phyloP scores from a whole-genome alignment of 805 yeast species.

The Barnettozyma californica region DNA sequence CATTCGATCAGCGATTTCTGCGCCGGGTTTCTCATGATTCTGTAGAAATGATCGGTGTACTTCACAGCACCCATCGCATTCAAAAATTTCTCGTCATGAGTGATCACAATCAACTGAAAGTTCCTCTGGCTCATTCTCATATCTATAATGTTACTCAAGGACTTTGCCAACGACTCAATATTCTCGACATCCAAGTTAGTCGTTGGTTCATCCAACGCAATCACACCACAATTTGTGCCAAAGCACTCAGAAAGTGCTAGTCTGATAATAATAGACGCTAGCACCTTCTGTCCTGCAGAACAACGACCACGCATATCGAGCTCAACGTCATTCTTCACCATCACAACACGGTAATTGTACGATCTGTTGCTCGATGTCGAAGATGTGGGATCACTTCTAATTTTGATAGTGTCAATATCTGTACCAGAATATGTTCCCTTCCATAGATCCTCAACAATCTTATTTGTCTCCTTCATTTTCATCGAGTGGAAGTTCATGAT shows the following conservation, averaged over 20 bases:
- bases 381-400: conserved; percentile 65
- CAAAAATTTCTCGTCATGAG: conserved; percentile 92
- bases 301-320: conserved; percentile 98
- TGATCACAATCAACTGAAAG: conserved; percentile 91
- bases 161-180: conserved; percentile 78
- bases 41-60: conserved; percentile 83
- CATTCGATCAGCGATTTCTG: conserved; percentile 74
- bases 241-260: conserved; percentile 93
- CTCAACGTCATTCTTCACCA: conserved; percentile 89
- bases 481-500: conserved; percentile 88
- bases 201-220: conserved; percentile 96
- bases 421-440: conserved; percentile 90
- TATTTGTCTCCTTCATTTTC: conserved; percentile 90
- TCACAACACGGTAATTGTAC: conserved; percentile 89
- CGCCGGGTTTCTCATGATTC: conserved; percentile 72
- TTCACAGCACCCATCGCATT: conserved; percentile 78
- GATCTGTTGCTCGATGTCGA: conserved; percentile 45
- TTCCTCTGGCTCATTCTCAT: conserved; percentile 73
- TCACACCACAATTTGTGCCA: conserved; percentile 91
- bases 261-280: conserved; percentile 87
- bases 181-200: conserved; percentile 90
- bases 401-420: conserved; percentile 86
- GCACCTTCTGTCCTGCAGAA: conserved; percentile 95
- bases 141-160: conserved; percentile 70
- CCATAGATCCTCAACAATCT: conserved; percentile 89